Evolutionary conservation across 257 asterid species (phyloP), one percentile per base, ranked within the genome.

Genomic region (Avicennia marina): DNA sequence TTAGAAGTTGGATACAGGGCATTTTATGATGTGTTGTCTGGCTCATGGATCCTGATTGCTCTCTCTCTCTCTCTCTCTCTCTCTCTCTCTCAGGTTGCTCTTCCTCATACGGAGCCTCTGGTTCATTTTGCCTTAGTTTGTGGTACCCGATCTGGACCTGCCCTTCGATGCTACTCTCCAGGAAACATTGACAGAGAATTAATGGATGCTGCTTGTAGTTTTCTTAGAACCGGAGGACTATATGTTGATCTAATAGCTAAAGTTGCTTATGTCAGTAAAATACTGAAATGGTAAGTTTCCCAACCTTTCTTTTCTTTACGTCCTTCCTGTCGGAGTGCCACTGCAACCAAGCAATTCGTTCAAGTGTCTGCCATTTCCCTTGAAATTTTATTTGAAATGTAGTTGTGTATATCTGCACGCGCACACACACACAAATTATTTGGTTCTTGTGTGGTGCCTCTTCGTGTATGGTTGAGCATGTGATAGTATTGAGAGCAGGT

Each of bases 141-240:
- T 66, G 95, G 97, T 31, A 66, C 91, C 49, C 83, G 81, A 58
- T 86, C 97, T 8, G 89, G 96, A 42, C 97, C 96, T 31, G 85
- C 85, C 53, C 90, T 90, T 31, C 80, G 85, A 60, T 90, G 90
- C 81, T 87, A 87, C 77, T 82, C 98, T 26, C 85, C 95, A 6
- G 84, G 82, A 41, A 74, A 77, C 65, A 72, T 90, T n/a, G 96
- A 90, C 56, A 83, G 77, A 73, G 96, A 90, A 70, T 50, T 90
- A 76, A 67, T 33, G 18, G 90, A 82, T 27, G 86, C 96, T 49
- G 93, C 95, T 47, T 49, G 72, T 47, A 65, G 60, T 65, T 86
- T 90, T 57, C 72, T 87, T 7, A 72, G 78, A 68, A 68, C 27
- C 25, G 86, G 90, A 42, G 98, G 94, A 59, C 64, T 90, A 11